Evolutionary conservation across 2,329 filamentous ascomycete species (phyloP), one percentile per base, ranked within the genome.

Genomic region (Aspergillus sojae): DNA sequence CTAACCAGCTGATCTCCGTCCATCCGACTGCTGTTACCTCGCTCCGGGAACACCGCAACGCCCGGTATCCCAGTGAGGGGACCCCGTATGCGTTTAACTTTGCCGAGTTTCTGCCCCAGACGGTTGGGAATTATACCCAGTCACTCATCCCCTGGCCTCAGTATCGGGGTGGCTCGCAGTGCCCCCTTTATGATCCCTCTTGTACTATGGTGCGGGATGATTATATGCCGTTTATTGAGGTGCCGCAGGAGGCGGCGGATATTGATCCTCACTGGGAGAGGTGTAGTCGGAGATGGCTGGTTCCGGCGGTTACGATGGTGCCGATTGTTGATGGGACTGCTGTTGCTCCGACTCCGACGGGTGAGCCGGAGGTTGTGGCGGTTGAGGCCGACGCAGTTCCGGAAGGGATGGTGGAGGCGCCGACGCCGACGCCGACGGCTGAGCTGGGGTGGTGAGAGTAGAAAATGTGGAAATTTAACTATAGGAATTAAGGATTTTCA

Each of bases 121-220:
- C 65, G 2, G 10, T 71, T 2, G 70, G 68, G 1, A 64, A 70
- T 9, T 69, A 67, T 45, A 67, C 64, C 7, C 67, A 68, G 56
- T 50, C 69, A 0, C 23, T 71, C 10, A 61, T 72, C 26, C 70
- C 70, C 5, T 72, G 69, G 69, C 62, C 63, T 23, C 63, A 69
- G 66, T 72, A 68, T 48, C 62, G 60, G 3, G 70, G 68, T 16
- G 70, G 68, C 5, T 48, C 50, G 28, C 70, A 72, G 46, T 71
- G 70, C 36, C 65, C 65, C 28, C n/a, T 67, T 4, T 36, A 41
- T 5, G 62, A 65, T 30, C 46, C 56, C 5, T 55, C 52, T 6
- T 72, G 70, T 55, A 67, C 64, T 5, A 68, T 70, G 19, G 57
- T 72, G 30, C 68, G 70, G 9, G 65, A 71, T 43, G 68, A 72